Evolutionary conservation across 257 asterid genomes (phyloP), one percentile per base, ranked within the genome.

Genomic region (Salvia hispanica): DNA sequence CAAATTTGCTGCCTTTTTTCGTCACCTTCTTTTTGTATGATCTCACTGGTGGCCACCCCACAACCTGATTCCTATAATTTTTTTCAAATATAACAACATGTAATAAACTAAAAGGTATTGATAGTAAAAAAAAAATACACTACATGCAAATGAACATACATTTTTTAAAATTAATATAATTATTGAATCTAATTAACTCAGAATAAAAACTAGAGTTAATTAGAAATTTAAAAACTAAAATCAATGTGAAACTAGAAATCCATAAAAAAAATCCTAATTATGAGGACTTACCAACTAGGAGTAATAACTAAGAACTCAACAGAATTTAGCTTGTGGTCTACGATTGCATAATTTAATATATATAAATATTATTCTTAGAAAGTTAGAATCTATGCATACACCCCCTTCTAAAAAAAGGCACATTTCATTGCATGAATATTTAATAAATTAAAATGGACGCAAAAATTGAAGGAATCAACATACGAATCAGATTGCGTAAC

Each of bases 41-140:
- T 76, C 82, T 83, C 80, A 89, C 87, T 12, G 96, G 96, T 50
- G 96, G 96, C 95, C 96, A 89, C 53, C 96, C 96, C 70, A 89
- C 86, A 60, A 84, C 80, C 66, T 76, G 83, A 67, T 74, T 73
- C 81, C 96, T 89, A 50, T 31, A 48, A 48, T 6, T 7, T 18
- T 1, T 14, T 4, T 7, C n/a, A 3, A 12, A 46, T 4, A 46
- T 4, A 15, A 7, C 0, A 6, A 48, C 9, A 40, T 39, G 21
- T 39, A 40, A 50, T 7, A 66, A 46, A 51, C 15, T 0, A 55
- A n/a, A 42, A 43, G 48, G 45, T 40, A 40, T 8, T 40, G 6
- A 6, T 16, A 57, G 36, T 58, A 8, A 61, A 2, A 15, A 16
- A 15, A n/a, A 39, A 5, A 34, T n/a, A 3, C 4, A 34, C 21